Evolutionary conservation across 495 filamentous ascomycete genomes (phyloP), one percentile per base, ranked within the genome.

Genomic region (Neurospora tetrasperma): DNA sequence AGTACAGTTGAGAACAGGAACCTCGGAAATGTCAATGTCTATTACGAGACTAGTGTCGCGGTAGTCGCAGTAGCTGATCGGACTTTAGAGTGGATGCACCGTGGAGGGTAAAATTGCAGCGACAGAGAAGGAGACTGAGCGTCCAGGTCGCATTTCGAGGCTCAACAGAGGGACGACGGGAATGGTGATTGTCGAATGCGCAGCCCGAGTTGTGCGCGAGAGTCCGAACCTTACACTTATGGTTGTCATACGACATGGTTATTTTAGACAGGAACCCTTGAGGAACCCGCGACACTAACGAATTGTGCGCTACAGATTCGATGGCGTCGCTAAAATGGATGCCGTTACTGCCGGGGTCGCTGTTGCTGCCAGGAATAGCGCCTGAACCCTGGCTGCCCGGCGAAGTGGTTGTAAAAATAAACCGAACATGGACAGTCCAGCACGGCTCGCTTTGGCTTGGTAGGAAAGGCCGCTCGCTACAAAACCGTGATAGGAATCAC

Each of bases 171-270:
- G 9, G 54, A 66, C 12, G 54, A 62, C 16, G 11, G 54, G 54
- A 20, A 59, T 66, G 27, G 54, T 66, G 54, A 27, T 66, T 66
- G 54, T 66, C 54, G 54, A 66, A 66, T 35, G 54, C 54, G 54
- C 54, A 66, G 54, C 54, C 54, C 54, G 54, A 66, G 54, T 66
- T 66, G 54, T 66, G 54, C 54, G 54, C 54, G 54, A 66, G 54
- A 66, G 54, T 66, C 54, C 54, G 54, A 66, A 27, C 35, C 54
- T 62, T n/a, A 44, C 8, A 16, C 43, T 48, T n/a, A 48, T 31
- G 44, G 11, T 59, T 66, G 27, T 66, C 54, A 66, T 66, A 66
- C 54, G 54, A 66, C 27, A 66, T 66, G 54, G 14, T 16, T 31
- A 31, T 66, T 66, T 9, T 23, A 27, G 27, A 66, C 54, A 18